These are phyloP conservation scores for Aspergillus egyptiacus DNA, from an alignment of 495 filamentous ascomycete species.

Conservation along the genomic window DNA sequence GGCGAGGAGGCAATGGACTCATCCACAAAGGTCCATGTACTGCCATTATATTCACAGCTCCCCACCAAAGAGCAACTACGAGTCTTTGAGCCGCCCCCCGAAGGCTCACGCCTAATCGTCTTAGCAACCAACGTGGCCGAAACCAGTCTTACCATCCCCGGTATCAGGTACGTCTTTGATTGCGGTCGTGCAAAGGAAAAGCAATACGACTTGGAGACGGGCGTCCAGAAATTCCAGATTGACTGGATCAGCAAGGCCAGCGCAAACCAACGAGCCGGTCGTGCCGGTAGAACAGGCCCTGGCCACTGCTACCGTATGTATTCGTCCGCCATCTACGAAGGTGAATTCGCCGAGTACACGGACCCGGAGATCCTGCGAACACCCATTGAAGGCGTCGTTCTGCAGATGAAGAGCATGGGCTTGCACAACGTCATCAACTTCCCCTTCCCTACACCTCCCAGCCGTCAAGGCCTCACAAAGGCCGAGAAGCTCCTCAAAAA, in stretches of 20 bases:
- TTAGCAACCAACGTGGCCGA: constrained; percentile 97
- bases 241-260: constrained; percentile 98
- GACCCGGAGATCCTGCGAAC: constrained; percentile 87
- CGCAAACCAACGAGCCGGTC: constrained; percentile 85
- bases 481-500: constrained; percentile 82
- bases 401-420: constrained; percentile 95
- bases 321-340: constrained; percentile 89
- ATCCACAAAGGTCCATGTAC: constrained; percentile 66
- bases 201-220: constrained; percentile 73
- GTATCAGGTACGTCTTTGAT: constrained; percentile 94
- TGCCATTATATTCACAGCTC: constrained; percentile 92
- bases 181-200: constrained; percentile 88
- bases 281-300: constrained; percentile 91
- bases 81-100: constrained; percentile 86
- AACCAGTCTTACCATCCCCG: constrained; percentile 93
- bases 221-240: constrained; percentile 92
- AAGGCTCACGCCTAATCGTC: constrained; percentile 79
- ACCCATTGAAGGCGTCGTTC: constrained; percentile 85
- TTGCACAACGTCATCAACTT: constrained; percentile 88
- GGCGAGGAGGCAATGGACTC: constrained; percentile 60
- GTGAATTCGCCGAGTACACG: constrained; percentile 79
- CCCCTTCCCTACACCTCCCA: constrained; percentile 93
- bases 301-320: constrained; percentile 95
- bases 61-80: constrained; percentile 86
- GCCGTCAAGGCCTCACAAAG: constrained; percentile 68